phyloP scores from a whole-genome alignment of 2,329 filamentous ascomycete species.

The Fusarium armeniacum region DNA sequence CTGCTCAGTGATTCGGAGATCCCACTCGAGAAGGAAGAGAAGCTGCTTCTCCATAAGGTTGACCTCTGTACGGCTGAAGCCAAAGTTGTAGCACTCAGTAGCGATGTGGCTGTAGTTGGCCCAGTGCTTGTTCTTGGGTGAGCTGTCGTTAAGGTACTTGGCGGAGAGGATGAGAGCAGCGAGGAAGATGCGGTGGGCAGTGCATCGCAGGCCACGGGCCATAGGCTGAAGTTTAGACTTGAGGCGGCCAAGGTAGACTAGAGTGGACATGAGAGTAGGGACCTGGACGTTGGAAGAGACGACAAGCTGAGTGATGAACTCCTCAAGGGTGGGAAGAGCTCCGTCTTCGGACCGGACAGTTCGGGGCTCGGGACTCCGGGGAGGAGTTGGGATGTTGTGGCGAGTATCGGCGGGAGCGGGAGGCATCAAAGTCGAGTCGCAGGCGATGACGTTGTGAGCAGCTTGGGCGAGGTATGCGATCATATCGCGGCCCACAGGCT shows the following conservation, averaged over 20 bases:
- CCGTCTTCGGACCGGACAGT: slow-evolving; percentile 63
- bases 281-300: slow-evolving; percentile 96
- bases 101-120: slow-evolving; percentile 89
- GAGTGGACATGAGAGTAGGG: slow-evolving; percentile 94
- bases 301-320: slow-evolving; percentile 93
- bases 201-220: slow-evolving; percentile 96
- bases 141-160: slow-evolving; percentile 99
- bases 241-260: slow-evolving; percentile 92
- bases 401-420: slow-evolving; percentile 54
- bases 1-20: slow-evolving; percentile 85
- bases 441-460: slow-evolving; percentile 83
- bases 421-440: slow-evolving; percentile 74
- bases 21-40: slow-evolving; percentile 94
- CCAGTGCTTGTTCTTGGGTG: slow-evolving; percentile 99
- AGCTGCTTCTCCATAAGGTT: slow-evolving; percentile 99
- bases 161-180: slow-evolving; percentile 87
- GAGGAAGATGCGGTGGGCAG: slow-evolving; percentile 97
- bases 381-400: slow-evolving; percentile 64
- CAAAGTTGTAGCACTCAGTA: slow-evolving; percentile 76
- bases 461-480: slow-evolving; percentile 81
- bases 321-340: slow-evolving; percentile 82
- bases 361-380: slow-evolving; percentile 64
- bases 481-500: slow-evolving; percentile 81
- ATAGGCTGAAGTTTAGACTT: slow-evolving; percentile 89
- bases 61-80: slow-evolving; percentile 94